Percentiles rank a stretch among this genome's conserved stretches.
Evolutionary conservation across 2,329 filamentous ascomycete genomes (phyloP).

Genomic region (Fusarium sp.): DNA sequence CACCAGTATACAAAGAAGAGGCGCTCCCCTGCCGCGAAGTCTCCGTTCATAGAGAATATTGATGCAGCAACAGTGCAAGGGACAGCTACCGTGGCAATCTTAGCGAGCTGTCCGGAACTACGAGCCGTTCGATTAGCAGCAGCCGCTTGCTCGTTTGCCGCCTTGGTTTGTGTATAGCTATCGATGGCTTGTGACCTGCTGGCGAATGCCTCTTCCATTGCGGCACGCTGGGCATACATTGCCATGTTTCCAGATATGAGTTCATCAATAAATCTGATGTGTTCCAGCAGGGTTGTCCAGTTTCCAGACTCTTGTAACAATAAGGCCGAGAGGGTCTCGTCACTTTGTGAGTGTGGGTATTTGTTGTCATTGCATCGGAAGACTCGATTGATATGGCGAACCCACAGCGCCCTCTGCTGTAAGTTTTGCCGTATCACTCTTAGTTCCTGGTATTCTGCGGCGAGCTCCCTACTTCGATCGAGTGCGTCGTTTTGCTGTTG

Average conservation of each 20-base stretch:
- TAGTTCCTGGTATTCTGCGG: not conserved
- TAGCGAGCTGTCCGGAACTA: constrained; percentile 1
- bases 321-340: not conserved
- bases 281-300: not conserved
- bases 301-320: not conserved
- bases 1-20: not conserved
- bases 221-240: constrained; percentile 4
- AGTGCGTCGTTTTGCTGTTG: not conserved
- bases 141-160: not conserved
- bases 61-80: not conserved
- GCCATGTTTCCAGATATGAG: not conserved
- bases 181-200: not conserved
- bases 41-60: not conserved
- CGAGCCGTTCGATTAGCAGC: not conserved
- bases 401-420: accelerated
- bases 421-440: not conserved
- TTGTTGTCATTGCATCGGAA: not conserved
- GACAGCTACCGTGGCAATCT: constrained; percentile 9
- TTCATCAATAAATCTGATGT: not conserved
- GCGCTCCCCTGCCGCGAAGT: not conserved
- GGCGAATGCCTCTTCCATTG: constrained; percentile 4
- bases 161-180: not conserved
- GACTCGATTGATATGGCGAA: not conserved
- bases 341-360: not conserved
- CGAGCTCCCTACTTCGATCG: not conserved